Conservation (phyloP, 345 rosid genomes). For the Corchorus olitorius region DNA sequence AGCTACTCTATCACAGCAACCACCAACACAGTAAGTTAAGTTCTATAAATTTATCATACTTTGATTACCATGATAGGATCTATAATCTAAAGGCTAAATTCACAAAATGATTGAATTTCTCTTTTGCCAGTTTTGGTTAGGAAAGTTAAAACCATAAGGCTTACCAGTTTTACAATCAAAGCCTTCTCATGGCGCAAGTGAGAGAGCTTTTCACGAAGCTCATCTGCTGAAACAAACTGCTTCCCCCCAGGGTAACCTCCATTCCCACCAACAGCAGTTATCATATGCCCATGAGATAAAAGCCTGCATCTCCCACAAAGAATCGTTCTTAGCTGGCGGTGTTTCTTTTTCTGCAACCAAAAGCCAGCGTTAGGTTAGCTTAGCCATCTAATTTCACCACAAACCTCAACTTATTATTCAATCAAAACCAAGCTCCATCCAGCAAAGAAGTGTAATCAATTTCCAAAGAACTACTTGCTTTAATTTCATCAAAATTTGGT, state of each 20-base stretch:
- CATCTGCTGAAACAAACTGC: slow-evolving; percentile 83
- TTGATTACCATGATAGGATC: not conserved
- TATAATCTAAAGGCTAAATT: not conserved
- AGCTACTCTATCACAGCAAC: not conserved
- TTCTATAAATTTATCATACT: not conserved
- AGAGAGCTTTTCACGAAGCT: slow-evolving; percentile 85
- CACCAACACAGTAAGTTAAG: not conserved
- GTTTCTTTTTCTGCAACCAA: slow-evolving; percentile 85
- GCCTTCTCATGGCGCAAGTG: slow-evolving; percentile 77
- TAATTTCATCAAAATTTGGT: not conserved
- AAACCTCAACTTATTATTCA: not conserved
- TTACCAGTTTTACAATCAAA: slow-evolving; percentile 80
- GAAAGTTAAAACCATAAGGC: slow-evolving; percentile 10
- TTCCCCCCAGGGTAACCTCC: slow-evolving; percentile 95
- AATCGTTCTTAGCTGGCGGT: slow-evolving; percentile 84
- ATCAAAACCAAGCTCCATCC: not conserved
- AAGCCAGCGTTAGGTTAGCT: slow-evolving; percentile 1
- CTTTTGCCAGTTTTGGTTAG: not conserved
- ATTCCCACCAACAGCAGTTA: slow-evolving; percentile 95
- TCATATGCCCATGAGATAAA: slow-evolving; percentile 93
- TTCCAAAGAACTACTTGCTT: not conserved
- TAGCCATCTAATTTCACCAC: not conserved
- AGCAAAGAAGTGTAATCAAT: not conserved
- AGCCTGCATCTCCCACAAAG: slow-evolving; percentile 92
- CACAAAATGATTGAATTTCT: not conserved